These are phyloP conservation scores for Phlegmacium glaucopus DNA, from an alignment of 768 basidiomycete species.

Conservation along the genomic window DNA sequence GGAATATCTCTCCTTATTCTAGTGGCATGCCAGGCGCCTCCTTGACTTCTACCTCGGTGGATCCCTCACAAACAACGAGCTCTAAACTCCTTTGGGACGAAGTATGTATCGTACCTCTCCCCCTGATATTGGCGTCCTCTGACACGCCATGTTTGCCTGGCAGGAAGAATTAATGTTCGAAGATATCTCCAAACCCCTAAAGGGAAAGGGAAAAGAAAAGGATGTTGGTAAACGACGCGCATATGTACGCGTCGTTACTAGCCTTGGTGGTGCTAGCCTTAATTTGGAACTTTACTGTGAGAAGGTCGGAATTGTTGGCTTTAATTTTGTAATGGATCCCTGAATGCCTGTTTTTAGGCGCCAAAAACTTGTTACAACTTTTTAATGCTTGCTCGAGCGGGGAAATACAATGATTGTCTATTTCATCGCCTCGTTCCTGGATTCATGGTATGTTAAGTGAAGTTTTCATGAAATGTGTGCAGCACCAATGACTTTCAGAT, in stretches of 20 bases:
- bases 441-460: conserved; percentile 70
- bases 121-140: not conserved
- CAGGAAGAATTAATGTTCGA: conserved; percentile 99
- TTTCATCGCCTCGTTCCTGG: conserved; percentile 94
- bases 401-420: conserved; percentile 85
- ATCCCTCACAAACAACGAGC: conserved; percentile 56
- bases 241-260: conserved; percentile 95
- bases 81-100: conserved; percentile 96
- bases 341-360: conserved; percentile 46
- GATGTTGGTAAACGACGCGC: conserved; percentile 88
- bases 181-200: conserved; percentile 74
- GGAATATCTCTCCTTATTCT: conserved; percentile 91
- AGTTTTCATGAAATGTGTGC: conserved; percentile 2
- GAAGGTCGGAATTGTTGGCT: conserved; percentile 49
- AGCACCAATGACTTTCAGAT: conserved; percentile 46
- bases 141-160: not conserved
- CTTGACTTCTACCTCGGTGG: conserved; percentile 88
- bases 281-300: conserved; percentile 88
- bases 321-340: not conserved
- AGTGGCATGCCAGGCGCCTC: conserved; percentile 90
- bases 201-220: conserved; percentile 91
- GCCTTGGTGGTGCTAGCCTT: conserved; percentile 78
- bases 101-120: conserved; percentile 30
- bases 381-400: conserved; percentile 84
- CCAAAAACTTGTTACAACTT: conserved; percentile 99